These are phyloP conservation scores for Tremella fuciformis DNA, from an alignment of 768 basidiomycete species.

Conservation along the genomic window DNA sequence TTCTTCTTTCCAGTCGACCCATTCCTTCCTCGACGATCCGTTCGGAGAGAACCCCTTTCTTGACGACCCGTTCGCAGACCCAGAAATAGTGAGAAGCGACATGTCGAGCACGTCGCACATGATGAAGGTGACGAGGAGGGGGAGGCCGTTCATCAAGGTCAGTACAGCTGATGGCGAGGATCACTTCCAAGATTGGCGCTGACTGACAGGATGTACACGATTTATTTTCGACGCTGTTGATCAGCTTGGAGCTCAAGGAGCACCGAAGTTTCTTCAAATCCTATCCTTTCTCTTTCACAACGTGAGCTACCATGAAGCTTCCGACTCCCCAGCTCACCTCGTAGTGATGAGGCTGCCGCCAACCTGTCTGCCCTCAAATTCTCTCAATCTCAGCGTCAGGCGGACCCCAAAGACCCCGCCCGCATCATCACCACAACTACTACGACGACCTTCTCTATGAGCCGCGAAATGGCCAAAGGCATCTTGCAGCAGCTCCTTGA, in stretches of 20 bases:
- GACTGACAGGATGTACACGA: conserved; percentile 86
- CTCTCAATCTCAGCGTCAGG: conserved; percentile 96
- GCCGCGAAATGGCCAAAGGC: conserved; percentile 98
- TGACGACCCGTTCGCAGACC: conserved; percentile 49
- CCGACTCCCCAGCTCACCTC: conserved; percentile 83
- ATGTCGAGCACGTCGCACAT: conserved; percentile 65
- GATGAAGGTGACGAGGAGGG: conserved; percentile 98
- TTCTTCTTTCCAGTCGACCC: too few species aligned
- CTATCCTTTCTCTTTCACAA: conserved; percentile 91
- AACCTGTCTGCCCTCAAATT: conserved; percentile 96
- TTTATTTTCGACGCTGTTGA: conserved; percentile 93
- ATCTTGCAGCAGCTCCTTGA: conserved; percentile 99
- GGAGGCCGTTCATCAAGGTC: conserved; percentile 89
- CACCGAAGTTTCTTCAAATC: conserved; percentile 64
- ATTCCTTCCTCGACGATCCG: too few species aligned
- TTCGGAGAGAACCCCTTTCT: too few species aligned
- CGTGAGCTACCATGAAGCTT: conserved; percentile 73
- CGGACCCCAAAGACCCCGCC: conserved; percentile 95
- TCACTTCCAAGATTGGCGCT: background rate
- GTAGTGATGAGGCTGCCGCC: conserved; percentile 86
- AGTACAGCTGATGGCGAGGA: conserved; percentile 13
- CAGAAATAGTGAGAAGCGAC: conserved; percentile 55
- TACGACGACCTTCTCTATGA: conserved; percentile 99
- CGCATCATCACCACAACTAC: conserved; percentile 99
- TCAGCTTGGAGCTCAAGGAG: conserved; percentile 83